Evolutionary conservation across 2,329 filamentous ascomycete genomes (phyloP).

Genomic region (Cercospora janseana): DNA sequence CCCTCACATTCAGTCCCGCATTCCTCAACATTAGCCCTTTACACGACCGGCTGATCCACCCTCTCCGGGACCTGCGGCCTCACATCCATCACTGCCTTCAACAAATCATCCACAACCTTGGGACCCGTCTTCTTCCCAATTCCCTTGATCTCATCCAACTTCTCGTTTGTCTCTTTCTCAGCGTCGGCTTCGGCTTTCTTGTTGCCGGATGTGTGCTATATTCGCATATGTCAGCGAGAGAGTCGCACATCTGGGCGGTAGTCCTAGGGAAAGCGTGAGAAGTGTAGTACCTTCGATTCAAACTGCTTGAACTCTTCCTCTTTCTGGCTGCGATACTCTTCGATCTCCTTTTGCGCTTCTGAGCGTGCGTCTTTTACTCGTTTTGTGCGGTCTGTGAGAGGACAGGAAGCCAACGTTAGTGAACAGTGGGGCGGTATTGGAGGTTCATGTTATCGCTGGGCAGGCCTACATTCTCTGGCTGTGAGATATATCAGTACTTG

Average conservation of each 20-base stretch:
- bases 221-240: not conserved
- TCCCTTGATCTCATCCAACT: constrained; percentile 78
- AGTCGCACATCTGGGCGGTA: not conserved
- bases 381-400: constrained; percentile 78
- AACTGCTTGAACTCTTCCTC: constrained; percentile 95
- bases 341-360: constrained; percentile 97
- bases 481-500: constrained; percentile 50
- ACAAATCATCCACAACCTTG: constrained; percentile 77
- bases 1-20: too few species aligned
- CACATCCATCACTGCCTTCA: constrained; percentile 81
- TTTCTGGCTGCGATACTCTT: constrained; percentile 84
- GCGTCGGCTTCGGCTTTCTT: constrained; percentile 69
- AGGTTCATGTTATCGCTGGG: constrained; percentile 5
- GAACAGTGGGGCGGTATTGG: constrained; percentile 7
- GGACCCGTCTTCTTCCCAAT: constrained; percentile 76
- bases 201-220: constrained; percentile 88
- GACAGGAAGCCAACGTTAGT: constrained; percentile 24
- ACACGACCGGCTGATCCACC: constrained; percentile 35
- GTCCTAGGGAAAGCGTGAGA: not conserved
- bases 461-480: constrained; percentile 80
- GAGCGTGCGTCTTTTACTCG: constrained; percentile 93
- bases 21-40: too few species aligned
- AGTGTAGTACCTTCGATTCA: constrained; percentile 66
- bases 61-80: constrained; percentile 65
- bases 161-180: constrained; percentile 73